Evolutionary conservation across 176 grass and related monocot species (phyloP), one percentile per base, ranked within the genome.

Genomic region (Musa acuminata): DNA sequence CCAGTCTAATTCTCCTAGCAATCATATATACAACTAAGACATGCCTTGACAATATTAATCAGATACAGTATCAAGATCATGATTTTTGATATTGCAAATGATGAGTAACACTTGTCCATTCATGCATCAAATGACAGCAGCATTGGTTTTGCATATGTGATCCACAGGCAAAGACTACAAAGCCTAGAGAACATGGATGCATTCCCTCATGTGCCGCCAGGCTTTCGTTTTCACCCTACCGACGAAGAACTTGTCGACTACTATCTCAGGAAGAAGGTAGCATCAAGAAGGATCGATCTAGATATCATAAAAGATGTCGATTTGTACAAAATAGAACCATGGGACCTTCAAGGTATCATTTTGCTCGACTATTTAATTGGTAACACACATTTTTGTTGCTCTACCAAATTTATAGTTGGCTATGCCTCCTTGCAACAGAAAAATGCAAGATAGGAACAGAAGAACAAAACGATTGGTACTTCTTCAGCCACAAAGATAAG

Each of bases 401-500:
- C 35, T 6, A 6, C 35, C 35, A 43, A 43, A 6, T 43, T 43
- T 43, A 43, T 6, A 43, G 4, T 6, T 43, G 35, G 35, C 13
- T 29, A 43, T 67, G 13, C 19, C 29, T 48, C 3, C 1, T 51
- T 84, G 49, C 76, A 82, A 53, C 70, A 97, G 93, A 93, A 49
- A 79, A 80, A 48, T 97, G 93, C 71, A 92, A 78, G 86, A 86
- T 93, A 29, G 93, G 87, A 80, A 57, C 26, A 0, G 87, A 97
- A 73, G 90, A 88, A 22, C 90, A 93, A 77, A 88, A 82, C 9
- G 93, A 93, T 1, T 97, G 90, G 93, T 93, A 90, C 67, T 97
- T 97, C 82, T 97, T 97, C 60, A 97, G 93, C 52, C 93, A 97
- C 54, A 97, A 97, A 73, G 93, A 97, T 80, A 97, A 93, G 83